These are phyloP conservation scores for Cardamine chenopodiifolia DNA, from an alignment of 345 rosid species.

Conservation along the genomic window DNA sequence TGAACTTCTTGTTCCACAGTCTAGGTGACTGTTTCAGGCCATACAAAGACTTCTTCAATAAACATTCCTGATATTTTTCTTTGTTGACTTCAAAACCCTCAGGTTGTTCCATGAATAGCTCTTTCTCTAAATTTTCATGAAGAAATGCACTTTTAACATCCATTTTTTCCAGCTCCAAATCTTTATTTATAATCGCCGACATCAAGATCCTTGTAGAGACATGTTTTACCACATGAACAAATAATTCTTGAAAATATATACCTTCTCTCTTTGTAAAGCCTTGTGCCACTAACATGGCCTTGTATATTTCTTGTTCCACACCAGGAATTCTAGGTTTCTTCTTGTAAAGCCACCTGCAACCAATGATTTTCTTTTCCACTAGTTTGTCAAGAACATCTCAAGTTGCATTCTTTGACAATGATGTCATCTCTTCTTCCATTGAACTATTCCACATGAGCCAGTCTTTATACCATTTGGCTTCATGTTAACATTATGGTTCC, in stretches of 20 bases:
- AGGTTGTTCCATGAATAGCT: too few species aligned
- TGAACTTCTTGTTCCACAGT: too few species aligned
- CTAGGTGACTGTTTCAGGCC: too few species aligned
- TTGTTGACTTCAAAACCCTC: too few species aligned
- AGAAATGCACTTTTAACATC: background rate
- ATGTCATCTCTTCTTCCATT: background rate
- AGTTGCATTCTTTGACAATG: background rate
- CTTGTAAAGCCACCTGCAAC: background rate
- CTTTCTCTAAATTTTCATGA: too few species aligned
- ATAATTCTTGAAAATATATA: background rate
- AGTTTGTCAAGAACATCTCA: background rate
- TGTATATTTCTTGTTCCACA: background rate
- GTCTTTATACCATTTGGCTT: accelerated
- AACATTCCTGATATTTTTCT: too few species aligned
- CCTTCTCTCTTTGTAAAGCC: background rate
- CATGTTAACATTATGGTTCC: background rate
- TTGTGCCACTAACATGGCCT: background rate
- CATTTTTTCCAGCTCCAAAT: background rate
- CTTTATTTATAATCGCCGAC: background rate
- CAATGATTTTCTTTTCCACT: background rate
- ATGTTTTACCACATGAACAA: background rate
- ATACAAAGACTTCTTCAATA: too few species aligned
- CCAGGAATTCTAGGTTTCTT: background rate
- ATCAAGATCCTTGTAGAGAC: background rate
- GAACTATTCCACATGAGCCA: background rate